Base-by-base conservation (phyloP, 2,329 filamentous ascomycete species). In the Penicillium decumbens region DNA sequence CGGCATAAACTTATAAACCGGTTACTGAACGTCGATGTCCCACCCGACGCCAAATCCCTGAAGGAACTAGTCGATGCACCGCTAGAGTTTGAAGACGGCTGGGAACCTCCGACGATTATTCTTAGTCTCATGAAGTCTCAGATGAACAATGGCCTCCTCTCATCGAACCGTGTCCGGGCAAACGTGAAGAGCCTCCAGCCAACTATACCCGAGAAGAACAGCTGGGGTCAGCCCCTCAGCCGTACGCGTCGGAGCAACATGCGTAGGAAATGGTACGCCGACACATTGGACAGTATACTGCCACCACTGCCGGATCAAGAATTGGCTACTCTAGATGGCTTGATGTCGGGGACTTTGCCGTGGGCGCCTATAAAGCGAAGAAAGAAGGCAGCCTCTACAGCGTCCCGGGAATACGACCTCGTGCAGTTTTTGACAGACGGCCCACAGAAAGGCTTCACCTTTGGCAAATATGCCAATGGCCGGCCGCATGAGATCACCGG, bases 1-100 rank as follows among this genome's bases (percentile, higher is more conserved):
- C 73, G 79, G 57, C 70, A 76, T 50, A 66, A 76, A 8, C 62
- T 84, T 28, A 46, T 81, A 50, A 50, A 57, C 4, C 59, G 62
- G 3, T 54, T 76, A 27, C 53, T 71, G 30, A 51, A 45, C 15
- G 60, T 59, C 5, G 53, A 67, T 42, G 33, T 60, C 2, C 62
- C 63, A 7, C 40, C 47, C n/a, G 55, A 65, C 42, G 56, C 54
- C 20, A 43, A 49, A 8, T 61, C 54, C 9, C 45, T 67, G 12
- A 49, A 54, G 43, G 44, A 55, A 13, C 33, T 60, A 5, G 47
- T 63, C 23, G 45, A 48, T n/a, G 45, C 49, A 41, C 55, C 60
- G 7, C 27, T 38, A 4, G 43, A 50, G 20, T 65, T 59, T 41
- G 55, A 56, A 15, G 65, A 66, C 45, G 62, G 60, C 23, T 74